Conservation (phyloP, 2,329 filamentous ascomycete species). For the Seiridium unicorne region DNA sequence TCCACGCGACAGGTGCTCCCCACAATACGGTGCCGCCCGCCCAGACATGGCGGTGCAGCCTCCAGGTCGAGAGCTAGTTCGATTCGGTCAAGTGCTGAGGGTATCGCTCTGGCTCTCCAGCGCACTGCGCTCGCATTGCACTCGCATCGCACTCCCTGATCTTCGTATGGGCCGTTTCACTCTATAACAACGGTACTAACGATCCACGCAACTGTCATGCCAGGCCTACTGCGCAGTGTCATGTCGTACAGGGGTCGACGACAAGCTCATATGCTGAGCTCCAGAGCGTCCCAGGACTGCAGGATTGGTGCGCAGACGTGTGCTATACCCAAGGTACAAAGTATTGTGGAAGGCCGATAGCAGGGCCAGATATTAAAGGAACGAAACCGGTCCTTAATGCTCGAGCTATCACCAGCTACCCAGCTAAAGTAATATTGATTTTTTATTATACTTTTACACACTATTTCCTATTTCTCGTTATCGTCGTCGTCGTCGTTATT, state of each 20-base stretch:
- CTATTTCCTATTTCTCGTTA: too few relatives aligned
- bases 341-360: background rate
- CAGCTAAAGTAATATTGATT: too few relatives aligned
- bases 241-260: slow-evolving; percentile 7
- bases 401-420: background rate
- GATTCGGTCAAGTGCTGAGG: slow-evolving; percentile 1
- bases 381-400: slow-evolving; percentile 6
- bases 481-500: too few relatives aligned
- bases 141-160: slow-evolving; percentile 5
- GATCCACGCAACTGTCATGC: slow-evolving; percentile 6
- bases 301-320: background rate
- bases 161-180: slow-evolving; percentile 12
- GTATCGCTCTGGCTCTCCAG: background rate
- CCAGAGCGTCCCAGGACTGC: background rate
- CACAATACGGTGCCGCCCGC: slow-evolving; percentile 4
- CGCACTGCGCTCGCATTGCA: background rate
- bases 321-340: background rate
- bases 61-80: background rate
- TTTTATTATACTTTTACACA: too few relatives aligned
- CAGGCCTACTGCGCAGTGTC: background rate
- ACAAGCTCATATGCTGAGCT: slow-evolving; percentile 2
- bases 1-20: slow-evolving; percentile 3
- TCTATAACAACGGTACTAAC: slow-evolving; percentile 11
- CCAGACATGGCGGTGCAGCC: background rate
- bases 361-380: slow-evolving; percentile 6